A percentile compares a stretch with the other conserved stretches of the same genome.
These are phyloP conservation scores for Pythium guiyangense DNA, from an alignment of 352 stramenopile species.

Conservation along the genomic window DNA sequence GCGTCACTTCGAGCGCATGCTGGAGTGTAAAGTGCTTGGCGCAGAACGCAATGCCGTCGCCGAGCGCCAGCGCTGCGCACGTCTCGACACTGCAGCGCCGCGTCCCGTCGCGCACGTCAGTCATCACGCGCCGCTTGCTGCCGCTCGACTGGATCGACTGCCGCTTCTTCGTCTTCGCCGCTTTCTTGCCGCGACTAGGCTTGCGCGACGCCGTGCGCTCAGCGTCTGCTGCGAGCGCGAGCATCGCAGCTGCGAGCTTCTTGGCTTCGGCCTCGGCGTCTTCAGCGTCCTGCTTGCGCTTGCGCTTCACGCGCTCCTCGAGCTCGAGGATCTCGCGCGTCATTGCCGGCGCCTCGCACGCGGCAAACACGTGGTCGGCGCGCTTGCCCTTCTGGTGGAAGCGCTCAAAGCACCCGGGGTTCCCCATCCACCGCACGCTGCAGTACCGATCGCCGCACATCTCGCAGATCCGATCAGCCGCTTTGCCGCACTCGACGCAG, in stretches of 20 bases:
- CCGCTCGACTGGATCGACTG: constrained; percentile 5
- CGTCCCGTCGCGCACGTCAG: constrained; percentile 4
- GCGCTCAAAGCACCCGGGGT: constrained; percentile 77
- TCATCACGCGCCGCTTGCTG: constrained; percentile 3
- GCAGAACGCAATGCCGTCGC: constrained; percentile 35
- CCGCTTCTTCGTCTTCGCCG: constrained; percentile 26
- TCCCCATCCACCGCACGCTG: constrained; percentile 82
- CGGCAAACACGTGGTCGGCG: constrained; percentile 42
- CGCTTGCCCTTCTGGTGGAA: constrained; percentile 75
- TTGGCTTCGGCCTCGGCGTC: constrained; percentile 48
- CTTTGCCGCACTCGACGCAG: constrained; percentile 74
- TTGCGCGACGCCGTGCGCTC: not conserved
- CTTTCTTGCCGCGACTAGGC: constrained; percentile 8
- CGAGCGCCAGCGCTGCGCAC: constrained; percentile 26
- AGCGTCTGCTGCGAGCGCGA: constrained; percentile 13
- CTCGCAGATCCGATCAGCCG: constrained; percentile 57
- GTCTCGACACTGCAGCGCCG: constrained; percentile 28
- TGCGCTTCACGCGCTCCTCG: constrained; percentile 49
- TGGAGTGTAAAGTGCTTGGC: constrained; percentile 56
- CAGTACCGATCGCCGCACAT: constrained; percentile 76
- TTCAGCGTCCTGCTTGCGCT: constrained; percentile 48
- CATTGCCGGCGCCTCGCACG: constrained; percentile 25
- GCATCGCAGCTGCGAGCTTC: constrained; percentile 36
- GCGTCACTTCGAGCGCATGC: constrained; percentile 53
- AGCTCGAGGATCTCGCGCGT: constrained; percentile 43